A percentile compares a stretch with the other conserved stretches of the same genome.
These are phyloP conservation scores for Chalciporus chontae DNA, from an alignment of 768 basidiomycete genomes.

Conservation along the genomic window DNA sequence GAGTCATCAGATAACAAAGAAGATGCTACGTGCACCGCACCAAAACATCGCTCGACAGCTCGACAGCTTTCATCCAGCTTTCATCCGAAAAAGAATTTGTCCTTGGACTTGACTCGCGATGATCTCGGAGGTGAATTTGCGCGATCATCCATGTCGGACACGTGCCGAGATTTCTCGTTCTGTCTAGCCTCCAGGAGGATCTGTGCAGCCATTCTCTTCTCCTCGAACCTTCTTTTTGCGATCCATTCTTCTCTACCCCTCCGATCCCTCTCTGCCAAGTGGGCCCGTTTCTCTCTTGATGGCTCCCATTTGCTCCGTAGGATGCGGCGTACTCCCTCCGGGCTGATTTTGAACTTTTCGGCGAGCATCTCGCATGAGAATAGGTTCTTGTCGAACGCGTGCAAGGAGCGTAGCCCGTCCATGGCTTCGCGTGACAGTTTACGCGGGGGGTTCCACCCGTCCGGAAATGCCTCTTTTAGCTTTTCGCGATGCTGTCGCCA, in stretches of 20 bases:
- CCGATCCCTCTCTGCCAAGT: conserved; percentile 50
- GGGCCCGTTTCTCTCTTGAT: conserved; percentile 46
- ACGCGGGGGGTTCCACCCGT: conserved; percentile 75
- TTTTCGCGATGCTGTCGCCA: conserved; percentile 47
- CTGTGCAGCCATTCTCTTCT: conserved; percentile 37
- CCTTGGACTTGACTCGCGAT: conserved; percentile 27
- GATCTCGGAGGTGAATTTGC: conserved; percentile 7
- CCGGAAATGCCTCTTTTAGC: conserved; percentile 54
- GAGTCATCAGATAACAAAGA: not conserved
- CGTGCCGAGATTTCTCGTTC: conserved; percentile 8
- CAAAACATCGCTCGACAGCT: not conserved
- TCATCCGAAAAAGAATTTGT: conserved; percentile 44
- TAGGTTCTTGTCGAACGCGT: conserved; percentile 56
- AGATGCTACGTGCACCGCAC: not conserved
- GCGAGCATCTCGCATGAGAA: conserved; percentile 71
- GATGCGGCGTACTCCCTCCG: conserved; percentile 79
- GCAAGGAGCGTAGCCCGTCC: conserved; percentile 70
- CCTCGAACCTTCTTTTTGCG: conserved; percentile 38
- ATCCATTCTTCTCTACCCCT: conserved; percentile 38
- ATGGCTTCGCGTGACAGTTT: conserved; percentile 82
- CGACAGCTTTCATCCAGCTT: not conserved
- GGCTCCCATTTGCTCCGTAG: conserved; percentile 74
- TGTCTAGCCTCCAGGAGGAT: conserved; percentile 24
- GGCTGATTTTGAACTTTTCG: conserved; percentile 71
- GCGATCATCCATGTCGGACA: not conserved